These are phyloP conservation scores for Elongisporangium anandrum DNA, from an alignment of 352 stramenopile species.

Conservation along the genomic window DNA sequence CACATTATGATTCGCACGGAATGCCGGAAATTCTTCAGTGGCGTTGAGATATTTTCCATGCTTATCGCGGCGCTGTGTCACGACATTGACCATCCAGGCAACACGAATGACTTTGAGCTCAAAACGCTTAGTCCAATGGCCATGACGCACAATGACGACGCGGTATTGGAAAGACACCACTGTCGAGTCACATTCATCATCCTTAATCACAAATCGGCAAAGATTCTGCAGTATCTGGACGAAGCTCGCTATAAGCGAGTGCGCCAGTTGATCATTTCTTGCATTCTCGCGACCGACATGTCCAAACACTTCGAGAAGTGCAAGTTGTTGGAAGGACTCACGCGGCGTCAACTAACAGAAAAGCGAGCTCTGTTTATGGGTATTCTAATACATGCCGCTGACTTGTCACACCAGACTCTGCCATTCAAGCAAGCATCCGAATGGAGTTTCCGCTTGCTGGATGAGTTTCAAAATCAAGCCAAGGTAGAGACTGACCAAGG, in stretches of 20 bases:
- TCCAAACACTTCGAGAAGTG: slow-evolving; percentile 71
- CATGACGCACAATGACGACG: slow-evolving; percentile 80
- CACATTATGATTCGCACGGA: slow-evolving; percentile 54
- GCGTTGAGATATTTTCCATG: slow-evolving; percentile 69
- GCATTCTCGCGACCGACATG: slow-evolving; percentile 80
- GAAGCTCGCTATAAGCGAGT: slow-evolving; percentile 47
- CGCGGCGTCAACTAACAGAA: slow-evolving; percentile 46
- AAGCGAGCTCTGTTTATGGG: slow-evolving; percentile 57
- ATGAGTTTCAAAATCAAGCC: slow-evolving; percentile 75
- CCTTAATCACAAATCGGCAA: slow-evolving; percentile 64
- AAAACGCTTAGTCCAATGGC: slow-evolving; percentile 71
- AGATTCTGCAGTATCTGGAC: slow-evolving; percentile 66
- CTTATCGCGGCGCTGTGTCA: slow-evolving; percentile 70
- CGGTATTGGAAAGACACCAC: slow-evolving; percentile 82
- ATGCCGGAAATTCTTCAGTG: slow-evolving; percentile 56
- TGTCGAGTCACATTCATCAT: slow-evolving; percentile 74
- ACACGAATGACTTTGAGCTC: slow-evolving; percentile 84
- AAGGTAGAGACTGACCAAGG: slow-evolving; percentile 41
- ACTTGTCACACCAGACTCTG: slow-evolving; percentile 60
- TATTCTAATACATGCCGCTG: slow-evolving; percentile 65
- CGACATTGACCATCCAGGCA: slow-evolving; percentile 81
- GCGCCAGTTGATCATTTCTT: slow-evolving; percentile 55
- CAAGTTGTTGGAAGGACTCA: slow-evolving; percentile 58
- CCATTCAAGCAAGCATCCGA: slow-evolving; percentile 39
- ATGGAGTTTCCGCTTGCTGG: slow-evolving; percentile 53